Conservation (phyloP, 2,329 filamentous ascomycete species). For the Chrysosporium queenslandicum region DNA sequence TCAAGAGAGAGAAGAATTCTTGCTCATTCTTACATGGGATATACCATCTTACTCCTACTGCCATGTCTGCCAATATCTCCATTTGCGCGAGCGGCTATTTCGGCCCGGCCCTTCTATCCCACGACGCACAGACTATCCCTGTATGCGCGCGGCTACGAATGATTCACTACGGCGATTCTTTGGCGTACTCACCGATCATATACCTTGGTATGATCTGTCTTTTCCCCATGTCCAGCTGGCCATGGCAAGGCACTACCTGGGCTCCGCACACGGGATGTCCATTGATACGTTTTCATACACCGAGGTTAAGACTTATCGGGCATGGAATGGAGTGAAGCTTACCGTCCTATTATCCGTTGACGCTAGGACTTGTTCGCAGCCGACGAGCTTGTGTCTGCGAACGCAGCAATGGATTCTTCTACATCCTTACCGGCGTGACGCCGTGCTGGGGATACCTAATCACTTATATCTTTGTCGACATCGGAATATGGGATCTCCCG, state of each 20-base stretch:
- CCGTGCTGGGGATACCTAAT: background rate
- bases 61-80: background rate
- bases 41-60: background rate
- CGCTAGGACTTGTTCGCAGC: background rate
- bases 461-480: background rate
- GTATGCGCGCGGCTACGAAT: background rate
- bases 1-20: background rate
- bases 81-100: background rate
- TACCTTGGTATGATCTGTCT: background rate
- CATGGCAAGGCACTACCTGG: background rate
- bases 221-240: background rate
- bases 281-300: background rate
- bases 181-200: background rate
- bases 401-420: background rate
- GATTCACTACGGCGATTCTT: background rate
- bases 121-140: background rate
- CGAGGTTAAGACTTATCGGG: background rate
- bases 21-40: background rate
- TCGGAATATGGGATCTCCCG: background rate
- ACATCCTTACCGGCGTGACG: background rate
- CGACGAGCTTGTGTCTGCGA: background rate
- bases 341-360: background rate
- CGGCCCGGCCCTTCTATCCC: background rate
- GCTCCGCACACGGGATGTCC: background rate
- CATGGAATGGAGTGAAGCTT: background rate